Conservation (phyloP, 2,329 filamentous ascomycete species). For the Metarhizium robertsii region DNA sequence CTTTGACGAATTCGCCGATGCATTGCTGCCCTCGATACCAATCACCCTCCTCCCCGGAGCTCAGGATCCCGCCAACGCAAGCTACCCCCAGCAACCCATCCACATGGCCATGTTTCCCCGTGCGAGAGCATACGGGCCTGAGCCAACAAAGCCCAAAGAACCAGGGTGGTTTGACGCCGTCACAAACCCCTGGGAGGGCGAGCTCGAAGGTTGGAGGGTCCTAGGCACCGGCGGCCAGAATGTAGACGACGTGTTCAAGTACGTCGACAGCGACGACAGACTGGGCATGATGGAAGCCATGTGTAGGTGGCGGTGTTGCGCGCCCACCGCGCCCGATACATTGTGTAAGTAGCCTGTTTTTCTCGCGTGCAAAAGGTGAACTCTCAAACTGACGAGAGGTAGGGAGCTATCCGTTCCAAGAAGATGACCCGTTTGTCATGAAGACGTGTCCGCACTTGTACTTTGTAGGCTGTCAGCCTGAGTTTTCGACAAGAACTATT, state of each 20-base stretch:
- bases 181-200: conserved; percentile 89
- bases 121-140: conserved; percentile 56
- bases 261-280: conserved; percentile 68
- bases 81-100: conserved; percentile 85
- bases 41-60: conserved; percentile 81
- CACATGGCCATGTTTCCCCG: conserved; percentile 85
- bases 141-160: conserved; percentile 27
- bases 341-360: conserved; percentile 57
- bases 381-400: not conserved
- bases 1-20: conserved; percentile 73
- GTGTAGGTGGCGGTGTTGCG: conserved; percentile 82
- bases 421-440: conserved; percentile 84
- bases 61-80: conserved; percentile 78
- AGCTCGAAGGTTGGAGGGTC: conserved; percentile 82
- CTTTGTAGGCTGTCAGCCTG: conserved; percentile 77
- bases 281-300: conserved; percentile 90
- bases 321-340: conserved; percentile 92
- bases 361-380: not conserved
- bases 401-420: conserved; percentile 96
- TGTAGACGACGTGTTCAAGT: conserved; percentile 87
- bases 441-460: conserved; percentile 81
- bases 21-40: conserved; percentile 76
- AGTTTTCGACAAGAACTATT: conserved; percentile 64
- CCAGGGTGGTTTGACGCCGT: conserved; percentile 76
- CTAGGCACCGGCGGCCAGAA: conserved; percentile 87